Evolutionary conservation across 208 protist genomes (phyloP).

Genomic region (Trypanosoma boissoni): DNA sequence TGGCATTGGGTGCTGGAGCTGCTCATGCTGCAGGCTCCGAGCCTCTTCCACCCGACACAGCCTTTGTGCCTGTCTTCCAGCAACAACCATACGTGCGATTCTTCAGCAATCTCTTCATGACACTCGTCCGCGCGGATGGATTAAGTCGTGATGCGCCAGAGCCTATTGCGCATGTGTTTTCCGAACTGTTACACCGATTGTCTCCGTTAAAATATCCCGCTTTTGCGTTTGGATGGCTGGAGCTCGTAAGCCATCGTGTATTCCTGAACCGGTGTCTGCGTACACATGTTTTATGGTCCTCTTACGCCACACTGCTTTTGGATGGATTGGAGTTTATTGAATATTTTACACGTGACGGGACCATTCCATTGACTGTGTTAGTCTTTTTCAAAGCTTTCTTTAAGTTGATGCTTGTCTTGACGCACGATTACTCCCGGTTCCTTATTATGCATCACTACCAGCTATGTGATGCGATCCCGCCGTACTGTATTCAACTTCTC

Average conservation of each 20-base stretch:
- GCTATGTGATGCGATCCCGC: slow-evolving; percentile 94
- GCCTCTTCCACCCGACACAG: slow-evolving; percentile 60
- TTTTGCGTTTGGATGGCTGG: slow-evolving; percentile 99
- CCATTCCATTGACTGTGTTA: slow-evolving; percentile 63
- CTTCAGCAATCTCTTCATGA: slow-evolving; percentile 91
- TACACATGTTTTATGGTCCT: slow-evolving; percentile 36
- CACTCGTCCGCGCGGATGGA: slow-evolving; percentile 67
- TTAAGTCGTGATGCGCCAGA: slow-evolving; percentile 46
- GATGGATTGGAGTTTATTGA: slow-evolving; percentile 76
- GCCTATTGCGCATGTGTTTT: slow-evolving; percentile 85
- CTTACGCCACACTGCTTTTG: slow-evolving; percentile 72
- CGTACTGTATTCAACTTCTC: slow-evolving; percentile 96
- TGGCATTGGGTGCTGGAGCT: slow-evolving; percentile 21
- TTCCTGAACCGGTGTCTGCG: slow-evolving; percentile 97
- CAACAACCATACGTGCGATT: slow-evolving; percentile 98
- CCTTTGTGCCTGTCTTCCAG: slow-evolving; percentile 88
- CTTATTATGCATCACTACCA: slow-evolving; percentile 97
- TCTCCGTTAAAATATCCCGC: slow-evolving; percentile 91
- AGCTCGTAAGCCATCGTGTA: slow-evolving; percentile 96
- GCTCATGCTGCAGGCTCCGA: slow-evolving; percentile 5
- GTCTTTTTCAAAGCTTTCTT: slow-evolving; percentile 91
- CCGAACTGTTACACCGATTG: slow-evolving; percentile 85
- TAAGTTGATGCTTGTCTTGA: slow-evolving; percentile 95
- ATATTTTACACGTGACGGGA: slow-evolving; percentile 51
- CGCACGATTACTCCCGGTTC: slow-evolving; percentile 99